Base-by-base conservation (phyloP, 306 rosid species). In the Carpinus viminea region DNA sequence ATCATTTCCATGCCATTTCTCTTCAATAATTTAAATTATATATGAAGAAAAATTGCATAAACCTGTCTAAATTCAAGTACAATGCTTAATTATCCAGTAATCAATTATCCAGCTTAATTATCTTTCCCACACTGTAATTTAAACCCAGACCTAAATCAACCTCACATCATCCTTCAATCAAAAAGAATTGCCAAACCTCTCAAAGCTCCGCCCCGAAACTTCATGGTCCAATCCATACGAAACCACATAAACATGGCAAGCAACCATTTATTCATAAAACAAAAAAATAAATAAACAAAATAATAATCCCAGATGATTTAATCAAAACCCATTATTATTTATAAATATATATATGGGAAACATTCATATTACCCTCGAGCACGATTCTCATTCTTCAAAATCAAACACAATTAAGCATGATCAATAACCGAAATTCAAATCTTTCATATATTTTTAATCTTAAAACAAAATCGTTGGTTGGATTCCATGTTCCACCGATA, bases 161-260 rank as follows among this genome's bases (percentile, higher is more conserved):
- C 51, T 61, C 18, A 16, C 41, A 17, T 8, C 62, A 5, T 53
- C 21, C 61, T 10, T 20, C 4, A 18, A n/a, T 43, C 69, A 74
- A 20, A 28, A 7, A 41, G 8, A 74, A 74, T 65, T 74, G 55
- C 16, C 24, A 73, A 55, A 51, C 70, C 51, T 60, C 38, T 60
- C 59, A 60, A 51, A 61, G 52, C 26, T 36, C 70, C 28, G 46
- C 47, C 72, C 50, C 24, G 41, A n/a, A 66, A 66, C n/a, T 66
- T 17, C 72, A 64, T 18, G 12, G 41, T 21, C 12, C 45, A 43
- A 74, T 21, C 13, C 59, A 45, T n/a, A 8, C 57, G 54, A 47
- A 21, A 20, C 71, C 56, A 24, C 10, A 15, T 15, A 17, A 60
- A 17, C 13, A 46, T 15, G 28, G 46, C 38, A 43, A 47, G 13